Base-by-base conservation (phyloP, 208 protist genomes). In the Zelonia costaricensis region DNA sequence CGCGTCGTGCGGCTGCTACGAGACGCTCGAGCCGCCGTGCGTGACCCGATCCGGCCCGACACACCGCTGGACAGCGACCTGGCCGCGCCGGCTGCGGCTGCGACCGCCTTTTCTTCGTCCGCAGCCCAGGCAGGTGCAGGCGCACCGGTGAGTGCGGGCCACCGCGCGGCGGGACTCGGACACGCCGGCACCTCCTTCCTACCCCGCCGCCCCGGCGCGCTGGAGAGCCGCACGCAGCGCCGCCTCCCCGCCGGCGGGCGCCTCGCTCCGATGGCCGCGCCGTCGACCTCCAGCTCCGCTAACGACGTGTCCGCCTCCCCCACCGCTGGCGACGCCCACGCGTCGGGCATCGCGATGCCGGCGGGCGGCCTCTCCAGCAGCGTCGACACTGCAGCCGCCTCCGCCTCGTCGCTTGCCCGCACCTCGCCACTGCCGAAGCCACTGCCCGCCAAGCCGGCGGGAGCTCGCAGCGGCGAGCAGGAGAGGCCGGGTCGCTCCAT, bases 21-120 rank as follows among this genome's bases (percentile, higher is more conserved):
- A 2, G 80, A 91, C 36, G 80, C 84, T 1, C 80, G 84, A 9
- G 84, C 84, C 8, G 57, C 75, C 2, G 80, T 86, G 61, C 63
- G 65, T 16, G 66, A 47, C 33, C 80, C 75, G 13, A 71, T 75
- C 39, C 80, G 80, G 2, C 77, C 80, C 1, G 80, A 84, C 64
- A 91, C 84, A 13, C 84, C 84, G 1, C 23, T 71, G 6, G 67
- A 73, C 30, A 31, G 22, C 13, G 62, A 53, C 18, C 35, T 64
- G 2, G 44, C 36, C 8, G 39, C 22, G 4, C 9, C 22, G 10
- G 4, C 52, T 38, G 45, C 33, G 38, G 15, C 10, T 8, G 40
- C 36, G 22, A n/a, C 33, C 13, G 25, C 25, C 43, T 42, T 13
- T 30, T 38, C 33, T 20, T 10, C 36, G 12, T 43, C 52, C 12